Percentiles rank a stretch among this genome's conserved stretches.
Conservation (phyloP, 306 rosid genomes). For the Biancaea sappan region DNA sequence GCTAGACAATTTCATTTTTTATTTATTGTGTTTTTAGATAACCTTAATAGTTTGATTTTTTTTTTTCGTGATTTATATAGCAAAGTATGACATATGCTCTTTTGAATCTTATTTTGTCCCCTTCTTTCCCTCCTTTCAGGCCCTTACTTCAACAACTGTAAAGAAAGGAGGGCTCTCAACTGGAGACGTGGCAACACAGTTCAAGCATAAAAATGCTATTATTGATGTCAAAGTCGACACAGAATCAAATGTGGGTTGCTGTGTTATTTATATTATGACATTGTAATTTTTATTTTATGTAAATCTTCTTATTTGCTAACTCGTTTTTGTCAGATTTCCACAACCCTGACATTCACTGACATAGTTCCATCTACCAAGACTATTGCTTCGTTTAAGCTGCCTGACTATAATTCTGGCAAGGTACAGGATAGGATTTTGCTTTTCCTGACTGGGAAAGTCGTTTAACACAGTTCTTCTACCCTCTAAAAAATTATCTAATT, state of each 20-base stretch:
- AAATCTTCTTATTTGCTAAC: constrained; percentile 24
- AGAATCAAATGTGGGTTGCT: constrained; percentile 69
- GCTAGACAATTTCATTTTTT: too few species aligned
- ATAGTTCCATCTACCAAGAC: constrained; percentile 85
- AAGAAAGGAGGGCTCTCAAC: constrained; percentile 84
- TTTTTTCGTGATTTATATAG: too few species aligned
- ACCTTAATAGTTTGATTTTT: too few species aligned
- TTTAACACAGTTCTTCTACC: neutral
- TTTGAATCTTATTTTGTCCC: constrained; percentile 7
- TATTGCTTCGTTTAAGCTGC: constrained; percentile 80
- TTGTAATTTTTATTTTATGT: neutral
- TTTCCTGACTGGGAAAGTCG: constrained; percentile 2
- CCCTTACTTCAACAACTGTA: constrained; percentile 84
- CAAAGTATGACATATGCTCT: constrained; percentile 11
- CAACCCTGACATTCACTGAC: constrained; percentile 74
- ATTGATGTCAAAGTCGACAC: constrained; percentile 88
- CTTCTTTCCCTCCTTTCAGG: constrained; percentile 43
- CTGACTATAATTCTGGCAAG: constrained; percentile 86
- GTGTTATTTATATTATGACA: constrained; percentile 17
- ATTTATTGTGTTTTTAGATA: too few species aligned
- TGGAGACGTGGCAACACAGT: constrained; percentile 76
- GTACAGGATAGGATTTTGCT: constrained; percentile 41
- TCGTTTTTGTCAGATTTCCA: constrained; percentile 53
- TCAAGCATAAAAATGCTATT: constrained; percentile 76
- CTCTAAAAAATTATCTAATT: constrained; percentile 4